Evolutionary conservation across 2,329 filamentous ascomycete genomes (phyloP), one percentile per base, ranked within the genome.

Genomic region (Incumbomyces delicatus): DNA sequence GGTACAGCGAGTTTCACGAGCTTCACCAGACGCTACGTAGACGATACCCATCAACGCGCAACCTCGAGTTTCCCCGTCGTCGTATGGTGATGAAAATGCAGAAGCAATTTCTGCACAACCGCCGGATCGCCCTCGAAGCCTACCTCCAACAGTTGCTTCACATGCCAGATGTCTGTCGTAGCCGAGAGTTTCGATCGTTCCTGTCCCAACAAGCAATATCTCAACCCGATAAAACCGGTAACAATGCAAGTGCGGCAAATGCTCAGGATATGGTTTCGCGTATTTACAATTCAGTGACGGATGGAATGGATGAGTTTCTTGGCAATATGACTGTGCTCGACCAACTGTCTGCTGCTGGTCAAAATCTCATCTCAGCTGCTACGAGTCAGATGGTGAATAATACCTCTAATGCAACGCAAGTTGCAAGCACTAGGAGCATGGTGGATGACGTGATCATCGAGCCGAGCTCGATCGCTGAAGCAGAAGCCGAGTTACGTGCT

Each of bases 1-100:
- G 92, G 54, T 98, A 98, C 62, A 95, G 88, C 67, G 90, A 96
- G 64, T 98, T 98, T 59, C 88, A 94, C 58, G 89, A 95, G 53
- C 77, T 98, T 14, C 87, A 98, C 61, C 92, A 95, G 61, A 84
- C 83, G 46, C 74, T 98, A 20, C 82, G 92, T 44, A 76, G 81
- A 33, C 80, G 84, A 51, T 98, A 95, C 58, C 81, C 88, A 0
- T 89, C 87, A 13, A 88, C 96, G 13, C 80, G 89, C 41, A 80
- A 87, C 54, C 75, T 98, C 2, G 90, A 96, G 57, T 96, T 98
- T 60, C 92, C 92, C 1, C 78, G 90, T 14, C 78, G 94, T 32
- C 83, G 92, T 50, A 83, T 96, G 68, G 85, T 98, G 44, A 88
- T 96, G 81, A 96, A 95, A 60, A 77, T 98, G 2, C 92, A 98